These are phyloP conservation scores for Dryas drummondii DNA, from an alignment of 306 rosid genomes.

Conservation along the genomic window DNA sequence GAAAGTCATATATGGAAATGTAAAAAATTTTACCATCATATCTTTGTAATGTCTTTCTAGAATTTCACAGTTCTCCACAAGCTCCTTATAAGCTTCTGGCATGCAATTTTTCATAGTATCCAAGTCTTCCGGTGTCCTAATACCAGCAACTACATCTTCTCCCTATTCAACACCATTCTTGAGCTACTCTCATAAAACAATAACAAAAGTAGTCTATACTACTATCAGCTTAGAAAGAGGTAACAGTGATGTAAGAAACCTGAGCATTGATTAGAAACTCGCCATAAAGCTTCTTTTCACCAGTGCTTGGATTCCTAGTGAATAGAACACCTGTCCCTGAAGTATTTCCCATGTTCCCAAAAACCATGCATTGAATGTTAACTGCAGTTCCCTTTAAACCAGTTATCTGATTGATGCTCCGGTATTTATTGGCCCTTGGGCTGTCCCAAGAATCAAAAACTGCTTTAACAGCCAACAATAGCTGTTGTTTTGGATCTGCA, in stretches of 20 bases:
- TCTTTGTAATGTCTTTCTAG: conserved; percentile 91
- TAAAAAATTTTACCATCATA: conserved; percentile 72
- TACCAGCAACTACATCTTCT: conserved; percentile 98
- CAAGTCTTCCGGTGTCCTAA: conserved; percentile 89
- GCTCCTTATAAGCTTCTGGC: conserved; percentile 94
- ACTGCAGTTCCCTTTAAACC: conserved; percentile 94
- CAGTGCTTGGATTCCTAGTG: conserved; percentile 97
- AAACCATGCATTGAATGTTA: conserved; percentile 94
- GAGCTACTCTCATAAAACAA: conserved; percentile 16
- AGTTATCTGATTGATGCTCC: conserved; percentile 83
- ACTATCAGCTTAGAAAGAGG: not conserved
- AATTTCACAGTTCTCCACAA: conserved; percentile 83
- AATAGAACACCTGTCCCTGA: conserved; percentile 97
- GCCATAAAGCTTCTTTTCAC: conserved; percentile 92
- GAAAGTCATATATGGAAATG: not conserved
- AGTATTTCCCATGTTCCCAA: conserved; percentile 91
- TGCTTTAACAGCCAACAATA: conserved; percentile 75
- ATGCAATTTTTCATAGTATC: conserved; percentile 74
- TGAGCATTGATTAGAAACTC: conserved; percentile 95
- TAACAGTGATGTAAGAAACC: conserved; percentile 47
- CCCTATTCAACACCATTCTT: conserved; percentile 55
- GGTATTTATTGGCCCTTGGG: conserved; percentile 82
- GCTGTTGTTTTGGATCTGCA: conserved; percentile 89
- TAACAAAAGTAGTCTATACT: conserved; percentile 16
- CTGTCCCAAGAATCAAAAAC: conserved; percentile 99